Conservation (phyloP, 345 rosid species). For the Hibiscus mutabilis region DNA sequence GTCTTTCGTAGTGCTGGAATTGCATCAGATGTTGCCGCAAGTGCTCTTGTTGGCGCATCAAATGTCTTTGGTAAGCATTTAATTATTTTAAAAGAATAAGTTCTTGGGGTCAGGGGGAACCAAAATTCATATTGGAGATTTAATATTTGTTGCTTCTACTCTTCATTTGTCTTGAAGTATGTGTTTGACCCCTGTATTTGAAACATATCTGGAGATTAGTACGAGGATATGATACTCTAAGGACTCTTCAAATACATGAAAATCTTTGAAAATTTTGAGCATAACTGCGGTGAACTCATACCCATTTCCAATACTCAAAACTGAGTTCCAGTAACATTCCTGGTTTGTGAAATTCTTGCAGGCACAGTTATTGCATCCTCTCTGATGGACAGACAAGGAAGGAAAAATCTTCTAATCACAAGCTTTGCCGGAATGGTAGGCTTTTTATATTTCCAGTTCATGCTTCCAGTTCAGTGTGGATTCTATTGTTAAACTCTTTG, state of each 20-base stretch:
- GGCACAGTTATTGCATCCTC: slow-evolving; percentile 96
- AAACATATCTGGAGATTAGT: not conserved
- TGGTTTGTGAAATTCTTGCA: slow-evolving; percentile 24
- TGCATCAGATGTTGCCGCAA: slow-evolving; percentile 94
- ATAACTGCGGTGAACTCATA: not conserved
- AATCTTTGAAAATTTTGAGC: not conserved
- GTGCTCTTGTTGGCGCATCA: slow-evolving; percentile 98
- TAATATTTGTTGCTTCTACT: not conserved
- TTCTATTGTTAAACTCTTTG: not conserved
- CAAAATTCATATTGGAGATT: not conserved
- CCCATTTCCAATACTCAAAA: not conserved
- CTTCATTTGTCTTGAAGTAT: not conserved
- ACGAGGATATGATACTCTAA: not conserved
- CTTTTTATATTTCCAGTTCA: not conserved
- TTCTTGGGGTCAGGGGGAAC: not conserved
- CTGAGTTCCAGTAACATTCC: not conserved
- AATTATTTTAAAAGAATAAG: not conserved
- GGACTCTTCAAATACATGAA: not conserved
- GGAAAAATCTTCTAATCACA: slow-evolving; percentile 80
- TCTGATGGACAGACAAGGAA: slow-evolving; percentile 95
- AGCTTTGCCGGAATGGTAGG: slow-evolving; percentile 94
- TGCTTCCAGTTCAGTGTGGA: not conserved
- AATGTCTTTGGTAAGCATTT: slow-evolving; percentile 75
- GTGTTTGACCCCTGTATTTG: not conserved
- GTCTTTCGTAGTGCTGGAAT: slow-evolving; percentile 93